A percentile compares a stretch with the other conserved stretches of the same genome.
Evolutionary conservation across 257 asterid genomes (phyloP).

Genomic region (Primulina tabacum): DNA sequence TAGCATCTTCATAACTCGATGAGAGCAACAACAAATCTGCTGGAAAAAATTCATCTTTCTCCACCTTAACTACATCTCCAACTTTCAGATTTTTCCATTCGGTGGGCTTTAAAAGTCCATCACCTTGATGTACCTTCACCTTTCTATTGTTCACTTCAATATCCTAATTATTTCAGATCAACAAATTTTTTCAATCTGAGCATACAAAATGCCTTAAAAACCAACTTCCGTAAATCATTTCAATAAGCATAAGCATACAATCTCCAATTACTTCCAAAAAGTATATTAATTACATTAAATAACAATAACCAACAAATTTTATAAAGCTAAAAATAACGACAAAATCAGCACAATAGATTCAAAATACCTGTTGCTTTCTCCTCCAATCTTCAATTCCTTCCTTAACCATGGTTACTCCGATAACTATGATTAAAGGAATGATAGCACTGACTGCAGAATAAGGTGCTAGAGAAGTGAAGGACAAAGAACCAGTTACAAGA

Average conservation of each 20-base stretch:
- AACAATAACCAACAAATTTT: conserved; percentile 9
- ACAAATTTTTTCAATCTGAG: conserved; percentile 20
- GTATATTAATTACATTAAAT: background rate
- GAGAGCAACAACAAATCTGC: conserved; percentile 64
- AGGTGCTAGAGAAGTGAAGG: conserved; percentile 63
- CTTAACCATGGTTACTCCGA: conserved; percentile 61
- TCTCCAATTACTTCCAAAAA: conserved; percentile 14
- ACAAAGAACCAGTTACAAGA: conserved; percentile 52
- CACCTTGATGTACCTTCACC: conserved; percentile 48
- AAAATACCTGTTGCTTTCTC: conserved; percentile 58
- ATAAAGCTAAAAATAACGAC: conserved; percentile 2
- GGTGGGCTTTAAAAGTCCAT: conserved; percentile 38
- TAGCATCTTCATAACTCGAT: conserved; percentile 62
- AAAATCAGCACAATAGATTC: conserved; percentile 4
- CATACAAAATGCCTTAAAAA: background rate
- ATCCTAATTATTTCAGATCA: conserved; percentile 38
- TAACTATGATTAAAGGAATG: conserved; percentile 57
- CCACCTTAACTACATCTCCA: conserved; percentile 63
- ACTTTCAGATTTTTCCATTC: conserved; percentile 64
- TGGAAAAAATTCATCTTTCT: conserved; percentile 65
- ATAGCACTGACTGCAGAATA: conserved; percentile 52
- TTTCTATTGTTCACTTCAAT: conserved; percentile 60
- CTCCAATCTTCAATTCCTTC: conserved; percentile 71
- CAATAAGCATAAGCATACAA: background rate
- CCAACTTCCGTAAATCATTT: background rate